Conservation (phyloP, 495 filamentous ascomycete species). For the Daldinia loculata region DNA sequence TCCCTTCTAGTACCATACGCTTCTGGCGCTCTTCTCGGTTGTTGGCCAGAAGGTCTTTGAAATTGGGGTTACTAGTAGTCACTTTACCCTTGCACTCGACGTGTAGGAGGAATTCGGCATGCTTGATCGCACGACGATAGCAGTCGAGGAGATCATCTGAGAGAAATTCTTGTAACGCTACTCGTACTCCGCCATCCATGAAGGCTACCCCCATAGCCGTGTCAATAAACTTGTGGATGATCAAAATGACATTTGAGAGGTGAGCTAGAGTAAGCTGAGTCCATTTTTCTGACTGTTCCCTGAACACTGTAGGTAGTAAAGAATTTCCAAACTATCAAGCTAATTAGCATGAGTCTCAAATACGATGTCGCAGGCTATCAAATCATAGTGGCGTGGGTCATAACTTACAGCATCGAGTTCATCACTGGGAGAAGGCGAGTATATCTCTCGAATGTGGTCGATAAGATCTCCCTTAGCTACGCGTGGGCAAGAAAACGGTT, state of each 20-base stretch:
- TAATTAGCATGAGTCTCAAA: not conserved
- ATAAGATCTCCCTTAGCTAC: constrained; percentile 10
- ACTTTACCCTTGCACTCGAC: constrained; percentile 56
- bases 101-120: constrained; percentile 55
- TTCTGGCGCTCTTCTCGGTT: not conserved
- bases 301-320: constrained; percentile 55
- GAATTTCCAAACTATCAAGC: constrained; percentile 43
- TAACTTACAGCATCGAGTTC: constrained; percentile 38
- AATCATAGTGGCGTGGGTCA: not conserved
- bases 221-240: constrained; percentile 58
- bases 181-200: constrained; percentile 45
- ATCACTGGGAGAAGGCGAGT: constrained; percentile 19
- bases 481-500: no score
- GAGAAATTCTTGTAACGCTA: constrained; percentile 46
- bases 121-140: constrained; percentile 53
- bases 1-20: not conserved
- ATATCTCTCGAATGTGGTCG: constrained; percentile 15
- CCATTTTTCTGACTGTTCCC: constrained; percentile 64
- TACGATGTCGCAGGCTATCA: not conserved
- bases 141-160: constrained; percentile 50
- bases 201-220: constrained; percentile 47
- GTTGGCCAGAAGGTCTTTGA: constrained; percentile 39
- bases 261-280: constrained; percentile 52
- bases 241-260: constrained; percentile 54
- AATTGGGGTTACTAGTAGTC: constrained; percentile 60